These are phyloP conservation scores for Dendrobium nobile DNA, from an alignment of 106 monocot genomes.

Conservation along the genomic window DNA sequence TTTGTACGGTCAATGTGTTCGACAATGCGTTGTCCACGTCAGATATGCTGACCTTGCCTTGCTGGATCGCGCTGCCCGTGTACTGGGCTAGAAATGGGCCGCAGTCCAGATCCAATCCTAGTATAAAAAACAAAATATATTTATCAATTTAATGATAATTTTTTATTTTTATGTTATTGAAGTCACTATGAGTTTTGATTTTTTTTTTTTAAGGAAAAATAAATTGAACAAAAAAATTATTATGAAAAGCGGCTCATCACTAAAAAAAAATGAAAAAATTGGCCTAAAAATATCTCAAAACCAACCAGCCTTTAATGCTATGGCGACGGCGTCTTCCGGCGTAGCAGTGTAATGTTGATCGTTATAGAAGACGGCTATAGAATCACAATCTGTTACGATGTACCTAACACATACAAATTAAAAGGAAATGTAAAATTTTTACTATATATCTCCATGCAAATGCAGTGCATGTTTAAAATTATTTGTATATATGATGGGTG, in stretches of 20 bases:
- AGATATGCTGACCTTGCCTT: slow-evolving; percentile 26
- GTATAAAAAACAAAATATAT: background rate
- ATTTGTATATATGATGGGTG: background rate
- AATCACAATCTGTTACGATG: slow-evolving; percentile 59
- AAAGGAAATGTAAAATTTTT: background rate
- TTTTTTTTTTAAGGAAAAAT: too few species aligned
- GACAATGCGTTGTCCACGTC: slow-evolving; percentile 45
- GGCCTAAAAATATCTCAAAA: background rate
- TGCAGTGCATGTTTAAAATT: background rate
- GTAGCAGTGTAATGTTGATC: slow-evolving; percentile 15
- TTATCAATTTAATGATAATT: background rate
- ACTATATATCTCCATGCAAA: background rate
- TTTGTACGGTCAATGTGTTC: slow-evolving; percentile 26
- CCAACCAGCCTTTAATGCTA: slow-evolving; percentile 32
- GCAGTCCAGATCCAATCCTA: slow-evolving; percentile 75
- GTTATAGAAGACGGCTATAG: slow-evolving; percentile 17
- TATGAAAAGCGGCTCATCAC: too few species aligned
- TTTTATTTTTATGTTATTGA: background rate
- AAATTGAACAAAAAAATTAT: too few species aligned
- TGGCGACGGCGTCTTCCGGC: slow-evolving; percentile 32
- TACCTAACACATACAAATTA: slow-evolving; percentile 17
- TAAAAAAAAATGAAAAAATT: too few species aligned
- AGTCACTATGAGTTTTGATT: too few species aligned
- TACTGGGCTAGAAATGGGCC: slow-evolving; percentile 59
- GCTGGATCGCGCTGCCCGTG: slow-evolving; percentile 38